Conservation (phyloP, 1,284 basidiomycete genomes). For the Leccinum pseudoinsigne region DNA sequence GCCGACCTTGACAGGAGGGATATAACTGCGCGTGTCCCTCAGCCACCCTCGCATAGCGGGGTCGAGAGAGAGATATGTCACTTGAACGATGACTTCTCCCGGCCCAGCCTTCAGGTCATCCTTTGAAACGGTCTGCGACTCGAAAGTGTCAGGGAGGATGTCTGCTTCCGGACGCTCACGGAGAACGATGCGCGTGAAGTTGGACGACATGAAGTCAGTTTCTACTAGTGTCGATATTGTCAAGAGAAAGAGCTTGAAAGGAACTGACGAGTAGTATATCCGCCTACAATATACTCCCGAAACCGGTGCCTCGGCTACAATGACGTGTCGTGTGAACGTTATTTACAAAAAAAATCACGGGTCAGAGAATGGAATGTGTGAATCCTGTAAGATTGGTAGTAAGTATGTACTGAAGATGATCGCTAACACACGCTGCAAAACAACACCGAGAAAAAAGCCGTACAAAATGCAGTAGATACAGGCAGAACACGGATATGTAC, state of each 20-base stretch:
- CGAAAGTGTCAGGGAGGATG: conserved; percentile 73
- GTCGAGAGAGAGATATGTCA: conserved; percentile 78
- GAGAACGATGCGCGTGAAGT: conserved; percentile 71
- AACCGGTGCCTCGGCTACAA: neutral
- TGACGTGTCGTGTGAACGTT: neutral
- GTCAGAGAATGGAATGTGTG: neutral
- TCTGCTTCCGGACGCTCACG: conserved; percentile 67
- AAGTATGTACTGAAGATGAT: neutral
- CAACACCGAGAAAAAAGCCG: conserved; percentile 10
- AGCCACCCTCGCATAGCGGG: conserved; percentile 88
- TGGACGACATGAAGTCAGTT: conserved; percentile 23
- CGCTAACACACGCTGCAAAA: neutral
- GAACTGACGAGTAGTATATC: neutral
- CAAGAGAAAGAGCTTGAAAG: neutral
- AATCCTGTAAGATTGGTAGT: neutral
- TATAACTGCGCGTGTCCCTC: conserved; percentile 65
- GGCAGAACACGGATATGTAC: conserved; percentile 10
- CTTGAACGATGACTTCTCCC: conserved; percentile 68
- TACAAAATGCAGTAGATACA: conserved; percentile 23
- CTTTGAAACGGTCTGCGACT: conserved; percentile 54
- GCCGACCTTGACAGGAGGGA: conserved; percentile 78
- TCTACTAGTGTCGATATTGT: neutral
- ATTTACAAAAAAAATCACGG: neutral
- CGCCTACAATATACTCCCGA: neutral
- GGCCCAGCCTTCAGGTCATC: conserved; percentile 52